A percentile compares a stretch with the other conserved stretches of the same genome.
phyloP scores from a whole-genome alignment of 192 early-diverging fungal genomes.

The Coemansia sp. region DNA sequence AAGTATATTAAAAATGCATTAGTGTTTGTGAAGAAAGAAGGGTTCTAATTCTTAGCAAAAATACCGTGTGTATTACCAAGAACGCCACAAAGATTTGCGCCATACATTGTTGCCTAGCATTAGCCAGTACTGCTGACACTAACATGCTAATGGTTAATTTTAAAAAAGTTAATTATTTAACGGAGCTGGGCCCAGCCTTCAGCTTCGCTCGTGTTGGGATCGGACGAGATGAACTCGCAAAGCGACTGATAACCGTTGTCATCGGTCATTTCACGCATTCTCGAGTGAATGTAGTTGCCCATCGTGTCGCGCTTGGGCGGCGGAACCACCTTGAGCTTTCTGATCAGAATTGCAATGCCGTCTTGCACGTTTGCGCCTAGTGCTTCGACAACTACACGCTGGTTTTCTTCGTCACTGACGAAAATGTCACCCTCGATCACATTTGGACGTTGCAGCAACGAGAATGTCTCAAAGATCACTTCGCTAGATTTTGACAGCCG shows the following conservation, averaged over 20 bases:
- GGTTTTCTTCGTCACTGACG: constrained; percentile 29
- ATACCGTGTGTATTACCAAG: too few relatives aligned
- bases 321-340: constrained; percentile 16
- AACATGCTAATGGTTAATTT: too few relatives aligned
- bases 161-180: not conserved
- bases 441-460: constrained; percentile 36
- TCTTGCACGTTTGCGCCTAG: constrained; percentile 47
- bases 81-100: too few relatives aligned
- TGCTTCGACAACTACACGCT: constrained; percentile 37
- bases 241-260: constrained; percentile 43
- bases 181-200: constrained; percentile 12
- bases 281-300: constrained; percentile 23
- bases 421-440: constrained; percentile 44
- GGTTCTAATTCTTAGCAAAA: too few relatives aligned
- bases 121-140: too few relatives aligned
- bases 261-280: constrained; percentile 22
- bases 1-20: too few relatives aligned
- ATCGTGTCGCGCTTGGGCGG: constrained; percentile 30
- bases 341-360: constrained; percentile 37
- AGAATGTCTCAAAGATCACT: constrained; percentile 38
- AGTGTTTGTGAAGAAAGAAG: too few relatives aligned
- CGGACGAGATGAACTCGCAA: constrained; percentile 35
- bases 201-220: constrained; percentile 36
- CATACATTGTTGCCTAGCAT: too few relatives aligned
- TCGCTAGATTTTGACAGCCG: constrained; percentile 27